These are phyloP conservation scores for Fusarium humuli DNA, from an alignment of 2,329 filamentous ascomycete genomes.

Conservation along the genomic window DNA sequence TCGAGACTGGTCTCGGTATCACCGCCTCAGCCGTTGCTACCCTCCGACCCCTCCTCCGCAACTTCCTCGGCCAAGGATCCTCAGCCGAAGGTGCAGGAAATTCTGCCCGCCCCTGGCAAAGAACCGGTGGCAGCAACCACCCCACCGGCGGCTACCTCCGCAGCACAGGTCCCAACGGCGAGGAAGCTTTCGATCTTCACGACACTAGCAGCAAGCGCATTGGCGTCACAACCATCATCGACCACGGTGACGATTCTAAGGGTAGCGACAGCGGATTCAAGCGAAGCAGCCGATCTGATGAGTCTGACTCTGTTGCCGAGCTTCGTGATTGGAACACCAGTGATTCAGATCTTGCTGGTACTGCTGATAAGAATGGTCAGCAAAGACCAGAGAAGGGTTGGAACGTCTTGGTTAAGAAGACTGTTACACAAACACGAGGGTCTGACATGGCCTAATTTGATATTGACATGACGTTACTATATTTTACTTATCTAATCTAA, in stretches of 20 bases:
- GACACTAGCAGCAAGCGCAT: conserved; percentile 19
- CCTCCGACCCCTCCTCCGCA: conserved; percentile 39
- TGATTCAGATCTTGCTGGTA: conserved; percentile 35
- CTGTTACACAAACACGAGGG: conserved; percentile 40
- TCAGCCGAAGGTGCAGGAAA: conserved; percentile 26
- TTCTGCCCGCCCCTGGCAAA: conserved; percentile 36
- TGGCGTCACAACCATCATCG: conserved; percentile 42
- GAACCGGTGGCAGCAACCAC: conserved; percentile 35
- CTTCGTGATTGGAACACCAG: conserved; percentile 42
- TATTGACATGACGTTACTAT: neutral
- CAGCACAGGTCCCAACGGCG: conserved; percentile 21
- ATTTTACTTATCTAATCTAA: neutral
- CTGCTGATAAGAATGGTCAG: conserved; percentile 4
- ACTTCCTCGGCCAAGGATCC: conserved; percentile 16
- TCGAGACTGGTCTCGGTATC: conserved; percentile 58
- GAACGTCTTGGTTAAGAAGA: conserved; percentile 45
- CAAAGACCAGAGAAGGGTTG: conserved; percentile 25
- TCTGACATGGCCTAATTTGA: neutral
- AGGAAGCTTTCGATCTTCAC: conserved; percentile 21
- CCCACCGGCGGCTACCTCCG: conserved; percentile 37
- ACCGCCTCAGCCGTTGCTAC: conserved; percentile 55
- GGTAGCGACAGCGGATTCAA: neutral
- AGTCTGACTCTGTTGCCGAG: conserved; percentile 10
- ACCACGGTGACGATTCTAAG: conserved; percentile 26
- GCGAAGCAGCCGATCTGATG: conserved; percentile 22